Conservation (phyloP, 768 basidiomycete species). For the Russula griseocarnosa region DNA sequence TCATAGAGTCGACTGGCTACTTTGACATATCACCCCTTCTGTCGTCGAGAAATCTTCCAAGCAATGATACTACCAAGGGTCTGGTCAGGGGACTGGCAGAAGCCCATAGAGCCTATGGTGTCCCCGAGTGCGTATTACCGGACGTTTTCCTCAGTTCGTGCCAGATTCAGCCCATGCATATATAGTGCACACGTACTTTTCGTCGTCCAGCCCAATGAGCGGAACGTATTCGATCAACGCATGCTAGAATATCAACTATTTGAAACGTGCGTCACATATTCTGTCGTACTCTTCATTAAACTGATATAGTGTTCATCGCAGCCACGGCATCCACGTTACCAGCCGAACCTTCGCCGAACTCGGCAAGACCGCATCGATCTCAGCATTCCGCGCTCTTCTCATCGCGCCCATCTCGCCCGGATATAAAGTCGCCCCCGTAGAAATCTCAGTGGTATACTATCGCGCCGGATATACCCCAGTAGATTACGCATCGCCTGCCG, state of each 20-base stretch:
- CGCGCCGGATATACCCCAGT: conserved; percentile 83
- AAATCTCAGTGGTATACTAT: conserved; percentile 88
- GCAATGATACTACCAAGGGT: conserved; percentile 65
- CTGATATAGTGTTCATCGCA: conserved; percentile 32
- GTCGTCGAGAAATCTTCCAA: conserved; percentile 56
- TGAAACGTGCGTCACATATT: conserved; percentile 52
- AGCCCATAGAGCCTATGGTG: conserved; percentile 72
- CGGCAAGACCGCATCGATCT: conserved; percentile 43
- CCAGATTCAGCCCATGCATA: conserved; percentile 3
- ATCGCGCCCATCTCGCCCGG: conserved; percentile 36
- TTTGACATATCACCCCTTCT: conserved; percentile 55
- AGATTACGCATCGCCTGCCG: conserved; percentile 63
- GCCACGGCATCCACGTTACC: conserved; percentile 69
- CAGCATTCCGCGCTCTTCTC: conserved; percentile 42
- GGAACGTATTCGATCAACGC: conserved; percentile 94
- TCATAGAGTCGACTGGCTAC: conserved; percentile 62
- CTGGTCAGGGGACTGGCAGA: conserved; percentile 72
- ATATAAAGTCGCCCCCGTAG: conserved; percentile 39
- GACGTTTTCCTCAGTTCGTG: not conserved
- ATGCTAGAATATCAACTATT: conserved; percentile 84
- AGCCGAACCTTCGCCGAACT: conserved; percentile 77
- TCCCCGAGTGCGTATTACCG: conserved; percentile 42
- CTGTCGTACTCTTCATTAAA: not conserved
- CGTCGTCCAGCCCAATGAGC: conserved; percentile 83
- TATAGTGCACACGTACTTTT: conserved; percentile 66